These are phyloP conservation scores for Dactylellina haptotyla DNA, from an alignment of 2,329 filamentous ascomycete genomes.

Conservation along the genomic window DNA sequence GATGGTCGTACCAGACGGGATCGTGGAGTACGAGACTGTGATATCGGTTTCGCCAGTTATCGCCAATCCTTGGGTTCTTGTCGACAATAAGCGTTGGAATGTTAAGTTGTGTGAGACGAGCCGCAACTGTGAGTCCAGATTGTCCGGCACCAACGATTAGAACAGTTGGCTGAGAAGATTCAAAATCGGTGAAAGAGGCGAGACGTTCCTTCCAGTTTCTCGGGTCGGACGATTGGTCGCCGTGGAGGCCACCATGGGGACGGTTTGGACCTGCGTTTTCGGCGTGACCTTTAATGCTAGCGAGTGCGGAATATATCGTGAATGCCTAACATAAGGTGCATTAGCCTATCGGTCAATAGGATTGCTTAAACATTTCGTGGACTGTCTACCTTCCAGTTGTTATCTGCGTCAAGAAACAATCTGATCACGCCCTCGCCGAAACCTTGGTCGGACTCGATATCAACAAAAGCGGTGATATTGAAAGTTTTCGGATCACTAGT, in stretches of 20 bases:
- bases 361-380: neutral
- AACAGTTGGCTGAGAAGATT: conserved; percentile 64
- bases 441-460: conserved; percentile 67
- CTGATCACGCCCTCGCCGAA: conserved; percentile 69
- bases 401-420: conserved; percentile 63
- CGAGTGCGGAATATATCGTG: conserved; percentile 71
- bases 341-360: conserved; percentile 43
- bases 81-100: conserved; percentile 70
- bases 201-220: conserved; percentile 52
- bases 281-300: conserved; percentile 67
- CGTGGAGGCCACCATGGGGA: conserved; percentile 69
- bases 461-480: conserved; percentile 70
- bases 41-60: conserved; percentile 73
- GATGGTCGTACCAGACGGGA: conserved; percentile 71
- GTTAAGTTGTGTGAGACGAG: conserved; percentile 70
- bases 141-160: conserved; percentile 73
- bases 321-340: conserved; percentile 70
- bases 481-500: conserved; percentile 2
- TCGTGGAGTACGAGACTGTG: conserved; percentile 75
- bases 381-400: conserved; percentile 54
- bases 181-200: conserved; percentile 12
- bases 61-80: conserved; percentile 68
- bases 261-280: conserved; percentile 66
- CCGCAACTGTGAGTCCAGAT: conserved; percentile 69
- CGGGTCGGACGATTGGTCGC: conserved; percentile 59